Evolutionary conservation across 2,329 filamentous ascomycete species (phyloP), one percentile per base, ranked within the genome.

Genomic region (Pseudogymnoascus sp.): DNA sequence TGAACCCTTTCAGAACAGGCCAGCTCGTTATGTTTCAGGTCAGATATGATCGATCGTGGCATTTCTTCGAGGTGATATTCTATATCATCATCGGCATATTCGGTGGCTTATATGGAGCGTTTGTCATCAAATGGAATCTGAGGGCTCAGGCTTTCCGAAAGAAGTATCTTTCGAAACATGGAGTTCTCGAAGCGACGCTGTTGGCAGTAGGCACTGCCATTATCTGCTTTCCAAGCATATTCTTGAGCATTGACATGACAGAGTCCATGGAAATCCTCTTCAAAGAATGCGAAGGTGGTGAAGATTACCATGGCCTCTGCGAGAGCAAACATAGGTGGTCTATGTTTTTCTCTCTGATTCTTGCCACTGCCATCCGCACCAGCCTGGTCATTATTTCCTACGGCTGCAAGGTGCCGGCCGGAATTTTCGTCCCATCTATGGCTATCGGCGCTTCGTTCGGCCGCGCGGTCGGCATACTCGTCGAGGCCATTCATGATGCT

Each of bases 11-110:
- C 77, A 82, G 95, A 61, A 97, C 95, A 0, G 95, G 95, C 18
- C 95, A 99, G 73, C 83, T 99, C 44, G 95, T 99, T 84, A 97
- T 99, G 93, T 99, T 99, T 76, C 93, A 96, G 71, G 93, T 99
- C 71, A 86, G 87, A 70, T 99, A 99, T 73, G 93, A 97, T 75
- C 89, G 93, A 42, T 89, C 90, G 42, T 99, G 95, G 95, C 95
- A 99, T 77, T 96, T 96, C 72, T 99, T 99, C 72, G 95, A 99
- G 74, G 82, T 95, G 3, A 76, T 96, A 25, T 97, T 97, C 73
- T 99, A 96, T 76, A 84, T 96, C 67, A 80, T 96, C 62, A 86
- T 99, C 66, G 95, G 95, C 56, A 83, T 95, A 28, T 97, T 99
- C 70, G 95, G 95, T 42, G 95, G 95, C 5, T 81, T 97, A 2